Base-by-base conservation (phyloP, 768 basidiomycete species). In the Trametes cubensis region DNA sequence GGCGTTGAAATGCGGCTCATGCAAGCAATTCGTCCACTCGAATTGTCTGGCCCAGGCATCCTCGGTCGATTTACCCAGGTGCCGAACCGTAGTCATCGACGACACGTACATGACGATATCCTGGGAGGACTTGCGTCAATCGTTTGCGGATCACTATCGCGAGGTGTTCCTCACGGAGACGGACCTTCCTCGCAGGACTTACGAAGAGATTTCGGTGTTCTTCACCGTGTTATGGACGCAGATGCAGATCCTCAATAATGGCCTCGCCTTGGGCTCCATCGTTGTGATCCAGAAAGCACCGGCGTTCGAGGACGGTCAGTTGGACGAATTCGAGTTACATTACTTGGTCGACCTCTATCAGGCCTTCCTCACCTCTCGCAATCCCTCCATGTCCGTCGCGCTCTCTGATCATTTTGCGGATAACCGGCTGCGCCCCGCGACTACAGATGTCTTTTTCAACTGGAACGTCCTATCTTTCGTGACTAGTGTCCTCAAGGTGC, bases 151-250 rank as follows among this genome's bases (percentile, higher is more conserved):
- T 17, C 74, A 81, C 61, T 88, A 86, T 71, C 68, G 71, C 1
- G 79, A 82, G 23, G 64, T 82, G 14, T 67, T 77, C 20, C 69
- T 80, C 23, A 76, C 77, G 3, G 72, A 77, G 45, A 75, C 83
- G 10, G 81, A 85, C 25, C 72, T 91, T 14, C 67, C 67, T 4
- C 68, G 70, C n/a, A 73, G 72, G 52, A 80, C 81, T 25, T 86
- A 84, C 66, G 92, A 95, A 77, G 91, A 93, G 66, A 70, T 90
- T 6, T 82, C 88, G 0, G 78, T 89, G 8, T 77, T 83, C 52
- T 79, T 80, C 63, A 79, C 83, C 20, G 75, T 79, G n/a, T 74
- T 92, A 6, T 87, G 85, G 80, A 83, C 77, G 1, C 90, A 94
- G 67, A 70, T 86, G 21, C 85, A 89, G 60, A 79, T 92, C 21